A percentile compares a stretch with the other conserved stretches of the same genome.
Conservation (phyloP, 345 rosid species). For the Euphorbia peplus region DNA sequence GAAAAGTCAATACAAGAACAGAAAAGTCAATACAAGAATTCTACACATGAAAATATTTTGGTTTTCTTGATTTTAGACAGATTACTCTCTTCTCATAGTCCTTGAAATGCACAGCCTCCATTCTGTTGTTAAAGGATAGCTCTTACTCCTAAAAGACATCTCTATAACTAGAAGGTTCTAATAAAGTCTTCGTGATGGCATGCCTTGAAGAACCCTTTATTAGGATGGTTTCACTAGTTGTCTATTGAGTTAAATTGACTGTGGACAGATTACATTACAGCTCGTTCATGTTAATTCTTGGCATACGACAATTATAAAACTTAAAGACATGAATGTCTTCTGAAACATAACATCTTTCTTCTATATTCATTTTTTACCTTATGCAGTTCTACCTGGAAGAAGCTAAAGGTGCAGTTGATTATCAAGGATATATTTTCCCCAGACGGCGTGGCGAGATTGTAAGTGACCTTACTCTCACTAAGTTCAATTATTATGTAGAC, state of each 20-base stretch:
- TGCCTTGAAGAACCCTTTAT: not conserved
- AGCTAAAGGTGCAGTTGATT: constrained; percentile 80
- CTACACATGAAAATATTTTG: too few species aligned
- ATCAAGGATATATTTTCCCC: constrained; percentile 88
- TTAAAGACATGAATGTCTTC: not conserved
- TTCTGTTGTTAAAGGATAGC: too few species aligned
- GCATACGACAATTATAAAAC: not conserved
- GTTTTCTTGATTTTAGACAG: too few species aligned
- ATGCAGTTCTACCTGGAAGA: constrained; percentile 78
- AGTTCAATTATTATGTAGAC: not conserved
- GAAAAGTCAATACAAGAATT: too few species aligned
- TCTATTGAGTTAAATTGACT: not conserved
- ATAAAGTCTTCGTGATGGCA: not conserved
- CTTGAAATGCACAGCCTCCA: too few species aligned
- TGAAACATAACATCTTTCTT: not conserved
- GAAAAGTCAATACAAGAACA: too few species aligned
- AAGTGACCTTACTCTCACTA: constrained; percentile 29
- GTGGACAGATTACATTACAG: not conserved
- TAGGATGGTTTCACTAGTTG: not conserved
- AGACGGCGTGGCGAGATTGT: constrained; percentile 69
- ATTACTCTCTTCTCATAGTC: too few species aligned
- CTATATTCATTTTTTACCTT: not conserved
- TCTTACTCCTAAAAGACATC: not conserved
- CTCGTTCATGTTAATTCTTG: too few species aligned
- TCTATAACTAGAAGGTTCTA: not conserved